Percentiles rank a stretch among this genome's conserved stretches.
These are phyloP conservation scores for Mycena crocata DNA, from an alignment of 768 basidiomycete species.

Conservation along the genomic window DNA sequence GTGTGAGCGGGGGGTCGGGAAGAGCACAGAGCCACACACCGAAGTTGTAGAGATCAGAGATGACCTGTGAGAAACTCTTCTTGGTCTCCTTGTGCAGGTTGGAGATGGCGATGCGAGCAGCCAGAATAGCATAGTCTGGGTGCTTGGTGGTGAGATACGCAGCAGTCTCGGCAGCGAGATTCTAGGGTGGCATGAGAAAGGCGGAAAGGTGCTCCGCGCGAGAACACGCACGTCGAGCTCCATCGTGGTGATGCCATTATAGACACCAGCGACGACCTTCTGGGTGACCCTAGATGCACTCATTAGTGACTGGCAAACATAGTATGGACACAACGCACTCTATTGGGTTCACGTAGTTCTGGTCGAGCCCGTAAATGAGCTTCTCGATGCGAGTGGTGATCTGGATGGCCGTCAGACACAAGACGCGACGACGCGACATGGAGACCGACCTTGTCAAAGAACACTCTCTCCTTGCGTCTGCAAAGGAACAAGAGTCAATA, in stretches of 20 bases:
- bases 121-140: constrained; percentile 97
- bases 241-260: constrained; percentile 95
- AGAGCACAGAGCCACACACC: no score
- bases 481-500: constrained; percentile 24
- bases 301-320: not conserved
- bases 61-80: constrained; percentile 94
- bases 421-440: constrained; percentile 23
- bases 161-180: constrained; percentile 96
- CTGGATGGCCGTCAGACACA: constrained; percentile 50
- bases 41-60: constrained; percentile 91
- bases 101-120: constrained; percentile 98
- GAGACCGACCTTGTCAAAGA: constrained; percentile 87
- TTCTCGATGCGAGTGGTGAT: constrained; percentile 90
- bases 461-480: constrained; percentile 91
- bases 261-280: constrained; percentile 94
- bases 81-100: constrained; percentile 99
- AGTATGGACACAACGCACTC: constrained; percentile 71
- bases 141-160: constrained; percentile 97
- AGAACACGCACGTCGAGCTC: constrained; percentile 89
- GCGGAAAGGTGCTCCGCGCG: not conserved
- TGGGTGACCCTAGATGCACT: constrained; percentile 78
- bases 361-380: constrained; percentile 96
- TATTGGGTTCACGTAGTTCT: constrained; percentile 92
- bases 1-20: no score
- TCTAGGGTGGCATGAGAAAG: constrained; percentile 79